Conservation (phyloP, 495 filamentous ascomycete genomes). For the Aspergillus nanangensis region DNA sequence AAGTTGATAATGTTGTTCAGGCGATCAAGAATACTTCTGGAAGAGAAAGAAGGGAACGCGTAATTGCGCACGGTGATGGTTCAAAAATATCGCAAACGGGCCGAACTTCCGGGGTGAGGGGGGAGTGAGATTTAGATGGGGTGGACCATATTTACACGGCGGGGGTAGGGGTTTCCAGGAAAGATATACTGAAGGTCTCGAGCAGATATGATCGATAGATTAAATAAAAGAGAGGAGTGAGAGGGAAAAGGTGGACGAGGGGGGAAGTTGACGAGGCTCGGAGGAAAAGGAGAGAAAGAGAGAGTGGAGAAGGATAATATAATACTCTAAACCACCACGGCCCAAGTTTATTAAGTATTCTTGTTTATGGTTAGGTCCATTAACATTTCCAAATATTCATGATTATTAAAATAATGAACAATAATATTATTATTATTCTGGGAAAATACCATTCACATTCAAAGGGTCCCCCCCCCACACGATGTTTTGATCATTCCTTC, state of each 20-base stretch:
- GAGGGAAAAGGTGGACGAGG: constrained; percentile 15
- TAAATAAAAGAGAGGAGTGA: constrained; percentile 7
- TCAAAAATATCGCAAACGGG: constrained; percentile 3
- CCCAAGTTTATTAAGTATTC: too few species aligned
- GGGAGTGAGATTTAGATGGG: constrained; percentile 6
- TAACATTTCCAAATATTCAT: neutral
- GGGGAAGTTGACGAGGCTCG: neutral
- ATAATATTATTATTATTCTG: too few species aligned
- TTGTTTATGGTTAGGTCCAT: neutral
- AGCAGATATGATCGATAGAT: too few species aligned
- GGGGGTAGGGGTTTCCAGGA: too few species aligned
- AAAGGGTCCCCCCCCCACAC: neutral
- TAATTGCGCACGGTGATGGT: neutral
- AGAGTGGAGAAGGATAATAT: too few species aligned
- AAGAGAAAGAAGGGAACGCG: neutral
- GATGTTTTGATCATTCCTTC: neutral
- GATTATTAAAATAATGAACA: too few species aligned
- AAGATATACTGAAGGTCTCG: neutral
- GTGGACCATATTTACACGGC: constrained; percentile 18
- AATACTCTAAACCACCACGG: too few species aligned
- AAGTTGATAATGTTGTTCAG: constrained; percentile 1
- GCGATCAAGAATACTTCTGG: neutral
- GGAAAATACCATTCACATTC: neutral
- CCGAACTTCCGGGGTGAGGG: constrained; percentile 14
- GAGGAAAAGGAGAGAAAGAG: neutral